Evolutionary conservation across 2,329 filamentous ascomycete genomes (phyloP).

Genomic region (Ophiostoma himal-ulmi): DNA sequence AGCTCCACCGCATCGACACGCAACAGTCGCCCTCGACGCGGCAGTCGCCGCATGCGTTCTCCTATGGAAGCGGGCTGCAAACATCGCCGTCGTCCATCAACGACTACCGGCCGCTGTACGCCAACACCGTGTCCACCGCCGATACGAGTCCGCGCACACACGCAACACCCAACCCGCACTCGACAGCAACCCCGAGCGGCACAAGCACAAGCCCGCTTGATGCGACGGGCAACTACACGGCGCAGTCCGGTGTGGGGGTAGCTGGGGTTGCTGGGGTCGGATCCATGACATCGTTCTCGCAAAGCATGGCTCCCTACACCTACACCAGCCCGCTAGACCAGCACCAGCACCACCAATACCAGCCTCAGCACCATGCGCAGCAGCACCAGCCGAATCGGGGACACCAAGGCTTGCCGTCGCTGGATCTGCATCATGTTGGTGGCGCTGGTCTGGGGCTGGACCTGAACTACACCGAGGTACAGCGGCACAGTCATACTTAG

Average conservation of each 20-base stretch:
- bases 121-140: conserved; percentile 18
- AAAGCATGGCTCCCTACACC: conserved; percentile 16
- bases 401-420: not conserved
- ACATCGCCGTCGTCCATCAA: conserved; percentile 22
- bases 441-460: not conserved
- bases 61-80: conserved; percentile 20
- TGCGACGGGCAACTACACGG: conserved; percentile 22
- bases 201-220: conserved; percentile 24
- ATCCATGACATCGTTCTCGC: not conserved
- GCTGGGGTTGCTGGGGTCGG: not conserved
- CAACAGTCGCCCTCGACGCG: conserved; percentile 23
- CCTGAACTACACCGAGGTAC: not conserved
- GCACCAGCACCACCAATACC: not conserved
- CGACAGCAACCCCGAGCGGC: conserved; percentile 21
- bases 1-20: conserved; percentile 24
- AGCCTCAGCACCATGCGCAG: not conserved
- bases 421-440: not conserved
- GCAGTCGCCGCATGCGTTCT: conserved; percentile 23
- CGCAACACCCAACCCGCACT: conserved; percentile 24
- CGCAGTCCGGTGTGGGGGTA: conserved; percentile 18
- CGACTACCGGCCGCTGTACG: conserved; percentile 24
- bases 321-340: not conserved
- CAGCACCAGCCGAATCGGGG: not conserved
- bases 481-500: not conserved
- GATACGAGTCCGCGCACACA: conserved; percentile 25